Percentiles rank a stretch among this genome's conserved stretches.
phyloP scores from a whole-genome alignment of 2,329 filamentous ascomycete genomes.

The Aspergillus texensis region DNA sequence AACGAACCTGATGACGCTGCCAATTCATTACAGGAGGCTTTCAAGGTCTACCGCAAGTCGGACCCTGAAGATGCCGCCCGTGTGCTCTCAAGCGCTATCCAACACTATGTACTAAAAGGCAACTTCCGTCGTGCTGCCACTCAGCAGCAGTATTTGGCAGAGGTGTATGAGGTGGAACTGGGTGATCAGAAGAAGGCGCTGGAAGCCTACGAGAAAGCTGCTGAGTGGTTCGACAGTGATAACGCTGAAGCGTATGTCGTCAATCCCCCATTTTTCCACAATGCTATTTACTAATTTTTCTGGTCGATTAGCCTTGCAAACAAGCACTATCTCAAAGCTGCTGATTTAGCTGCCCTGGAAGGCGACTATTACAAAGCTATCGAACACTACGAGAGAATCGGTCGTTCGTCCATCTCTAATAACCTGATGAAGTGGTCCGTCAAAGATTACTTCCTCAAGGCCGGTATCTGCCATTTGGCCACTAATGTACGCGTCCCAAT shows the following conservation, averaged over 20 bases:
- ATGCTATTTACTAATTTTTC: not conserved
- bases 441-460: conserved; percentile 94
- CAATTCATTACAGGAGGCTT: conserved; percentile 85
- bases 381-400: conserved; percentile 80
- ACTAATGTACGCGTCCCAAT: conserved; percentile 46
- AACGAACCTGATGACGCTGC: conserved; percentile 93
- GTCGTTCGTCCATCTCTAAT: conserved; percentile 76
- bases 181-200: conserved; percentile 77
- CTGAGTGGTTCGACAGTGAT: conserved; percentile 85
- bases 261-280: not conserved
- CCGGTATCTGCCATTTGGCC: conserved; percentile 84
- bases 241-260: conserved; percentile 72
- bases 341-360: conserved; percentile 80
- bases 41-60: conserved; percentile 89
- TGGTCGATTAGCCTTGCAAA: conserved; percentile 70
- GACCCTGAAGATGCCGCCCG: conserved; percentile 80
- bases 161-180: conserved; percentile 81
- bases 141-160: conserved; percentile 85
- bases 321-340: conserved; percentile 90
- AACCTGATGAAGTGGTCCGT: conserved; percentile 92
- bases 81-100: conserved; percentile 77
- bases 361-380: conserved; percentile 84
- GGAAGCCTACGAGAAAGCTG: conserved; percentile 81
- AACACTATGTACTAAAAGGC: conserved; percentile 83
- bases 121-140: conserved; percentile 90